Evolutionary conservation across 768 basidiomycete genomes (phyloP).

Genomic region (Termitomyces titanicus): DNA sequence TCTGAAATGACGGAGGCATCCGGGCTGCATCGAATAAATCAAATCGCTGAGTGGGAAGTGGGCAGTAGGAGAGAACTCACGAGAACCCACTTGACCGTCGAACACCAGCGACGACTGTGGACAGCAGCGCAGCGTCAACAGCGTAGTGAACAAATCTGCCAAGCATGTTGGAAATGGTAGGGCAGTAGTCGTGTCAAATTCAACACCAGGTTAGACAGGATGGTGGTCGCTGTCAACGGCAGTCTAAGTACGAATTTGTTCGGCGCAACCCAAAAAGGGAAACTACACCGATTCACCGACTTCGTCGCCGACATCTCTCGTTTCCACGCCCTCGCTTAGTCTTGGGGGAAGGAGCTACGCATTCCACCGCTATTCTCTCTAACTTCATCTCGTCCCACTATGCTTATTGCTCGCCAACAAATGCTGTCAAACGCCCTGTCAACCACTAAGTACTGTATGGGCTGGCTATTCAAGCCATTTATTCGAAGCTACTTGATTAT

Average conservation of each 20-base stretch:
- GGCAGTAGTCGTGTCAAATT: not conserved
- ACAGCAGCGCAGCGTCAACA: conserved; percentile 79
- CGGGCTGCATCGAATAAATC: conserved; percentile 39
- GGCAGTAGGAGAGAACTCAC: conserved; percentile 46
- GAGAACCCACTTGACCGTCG: conserved; percentile 85
- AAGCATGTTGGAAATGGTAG: conserved; percentile 25
- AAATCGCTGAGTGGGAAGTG: conserved; percentile 2
- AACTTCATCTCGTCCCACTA: no score
- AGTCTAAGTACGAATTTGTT: not conserved
- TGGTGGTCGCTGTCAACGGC: not conserved
- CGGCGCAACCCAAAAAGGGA: not conserved
- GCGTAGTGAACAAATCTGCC: conserved; percentile 82
- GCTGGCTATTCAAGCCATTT: no score
- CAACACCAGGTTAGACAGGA: not conserved
- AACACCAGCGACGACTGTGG: conserved; percentile 89
- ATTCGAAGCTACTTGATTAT: no score
- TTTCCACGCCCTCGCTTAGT: no score
- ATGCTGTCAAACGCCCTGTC: no score
- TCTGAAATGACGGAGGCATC: conserved; percentile 71
- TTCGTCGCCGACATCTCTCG: no score
- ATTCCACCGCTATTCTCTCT: no score
- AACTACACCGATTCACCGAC: not conserved
- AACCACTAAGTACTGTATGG: no score
- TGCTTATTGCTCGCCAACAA: no score
- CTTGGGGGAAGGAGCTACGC: no score